phyloP scores from a whole-genome alignment of 2,329 filamentous ascomycete genomes.

The Didymella arachidicola region DNA sequence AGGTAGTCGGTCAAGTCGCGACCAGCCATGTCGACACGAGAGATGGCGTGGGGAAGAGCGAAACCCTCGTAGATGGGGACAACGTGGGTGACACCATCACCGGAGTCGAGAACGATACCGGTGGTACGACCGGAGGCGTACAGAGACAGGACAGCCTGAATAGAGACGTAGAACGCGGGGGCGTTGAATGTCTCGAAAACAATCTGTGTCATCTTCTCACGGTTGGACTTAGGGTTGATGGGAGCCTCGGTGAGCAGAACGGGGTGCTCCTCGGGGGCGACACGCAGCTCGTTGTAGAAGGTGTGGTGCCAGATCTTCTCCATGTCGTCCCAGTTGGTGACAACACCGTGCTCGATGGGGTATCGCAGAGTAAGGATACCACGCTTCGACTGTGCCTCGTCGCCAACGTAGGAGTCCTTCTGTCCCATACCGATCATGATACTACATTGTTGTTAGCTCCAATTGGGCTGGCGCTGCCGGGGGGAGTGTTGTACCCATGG shows the following conservation, averaged over 20 bases:
- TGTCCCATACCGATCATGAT: constrained; percentile 99
- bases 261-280: constrained; percentile 99
- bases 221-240: constrained; percentile 99
- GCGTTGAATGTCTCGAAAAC: constrained; percentile 99
- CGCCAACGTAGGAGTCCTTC: constrained; percentile 99
- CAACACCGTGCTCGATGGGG: constrained; percentile 99
- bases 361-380: constrained; percentile 99
- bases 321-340: constrained; percentile 99
- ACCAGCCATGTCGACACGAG: constrained; percentile 99
- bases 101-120: constrained; percentile 99
- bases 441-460: constrained; percentile 64
- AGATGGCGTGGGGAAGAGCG: constrained; percentile 99
- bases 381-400: constrained; percentile 99
- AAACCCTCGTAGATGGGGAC: constrained; percentile 99
- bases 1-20: constrained; percentile 99
- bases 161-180: constrained; percentile 99
- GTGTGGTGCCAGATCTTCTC: constrained; percentile 99
- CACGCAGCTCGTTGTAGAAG: constrained; percentile 99
- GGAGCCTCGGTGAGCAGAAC: constrained; percentile 98
- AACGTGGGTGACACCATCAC: constrained; percentile 99
- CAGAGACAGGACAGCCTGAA: constrained; percentile 98
- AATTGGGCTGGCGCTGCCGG: constrained; percentile 26
- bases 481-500: constrained; percentile 82
- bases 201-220: constrained; percentile 99
- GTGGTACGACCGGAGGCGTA: constrained; percentile 99